phyloP scores from a whole-genome alignment of 257 asterid species.

The Leonotis leonurus region DNA sequence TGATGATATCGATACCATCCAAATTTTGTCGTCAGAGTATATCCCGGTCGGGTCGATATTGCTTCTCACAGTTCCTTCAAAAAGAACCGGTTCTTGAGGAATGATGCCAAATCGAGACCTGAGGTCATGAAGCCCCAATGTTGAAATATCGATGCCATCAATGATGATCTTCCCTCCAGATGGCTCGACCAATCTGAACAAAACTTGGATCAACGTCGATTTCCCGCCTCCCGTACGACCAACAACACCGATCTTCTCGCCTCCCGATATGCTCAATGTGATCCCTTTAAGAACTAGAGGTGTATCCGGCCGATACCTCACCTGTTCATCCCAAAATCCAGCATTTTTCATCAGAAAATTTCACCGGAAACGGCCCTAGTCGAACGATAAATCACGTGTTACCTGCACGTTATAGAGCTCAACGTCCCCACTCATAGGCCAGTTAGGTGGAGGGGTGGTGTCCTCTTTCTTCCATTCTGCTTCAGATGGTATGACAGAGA shows the following conservation, averaged over 20 bases:
- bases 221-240: slow-evolving; percentile 99
- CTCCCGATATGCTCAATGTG: slow-evolving; percentile 65
- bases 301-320: slow-evolving; percentile 78
- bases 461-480: slow-evolving; percentile 75
- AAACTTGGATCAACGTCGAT: slow-evolving; percentile 85
- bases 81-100: slow-evolving; percentile 98
- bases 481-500: slow-evolving; percentile 69
- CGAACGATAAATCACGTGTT: not conserved
- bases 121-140: slow-evolving; percentile 86
- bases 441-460: slow-evolving; percentile 52
- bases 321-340: slow-evolving; percentile 40
- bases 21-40: slow-evolving; percentile 83
- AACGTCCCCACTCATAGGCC: slow-evolving; percentile 75
- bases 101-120: slow-evolving; percentile 95
- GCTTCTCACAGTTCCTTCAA: slow-evolving; percentile 94
- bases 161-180: slow-evolving; percentile 67
- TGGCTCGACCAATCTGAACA: slow-evolving; percentile 95
- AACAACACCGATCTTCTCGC: slow-evolving; percentile 92
- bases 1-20: slow-evolving; percentile 78
- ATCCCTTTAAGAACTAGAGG: slow-evolving; percentile 85
- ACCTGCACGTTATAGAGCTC: slow-evolving; percentile 66
- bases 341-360: not conserved
- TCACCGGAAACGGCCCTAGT: not conserved
- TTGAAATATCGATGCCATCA: slow-evolving; percentile 63
- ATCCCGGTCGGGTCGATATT: slow-evolving; percentile 79